These are phyloP conservation scores for Fragaria nilgerrensis DNA, from an alignment of 306 rosid species.

Conservation along the genomic window DNA sequence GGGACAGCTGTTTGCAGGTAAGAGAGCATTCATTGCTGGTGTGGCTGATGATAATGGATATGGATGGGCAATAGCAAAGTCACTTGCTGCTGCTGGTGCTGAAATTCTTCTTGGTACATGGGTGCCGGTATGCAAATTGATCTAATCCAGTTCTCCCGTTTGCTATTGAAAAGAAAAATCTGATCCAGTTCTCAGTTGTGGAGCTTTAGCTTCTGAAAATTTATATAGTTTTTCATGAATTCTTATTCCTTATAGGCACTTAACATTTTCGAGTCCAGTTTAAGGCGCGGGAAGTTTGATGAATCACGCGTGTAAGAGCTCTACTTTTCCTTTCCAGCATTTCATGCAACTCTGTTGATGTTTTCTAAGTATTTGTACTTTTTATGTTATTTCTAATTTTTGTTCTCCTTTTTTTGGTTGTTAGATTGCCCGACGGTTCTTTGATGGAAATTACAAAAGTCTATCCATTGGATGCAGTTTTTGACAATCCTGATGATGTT, in stretches of 20 bases:
- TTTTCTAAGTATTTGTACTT: background rate
- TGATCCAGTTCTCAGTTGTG: background rate
- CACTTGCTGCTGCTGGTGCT: conserved; percentile 97
- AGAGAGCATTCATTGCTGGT: conserved; percentile 97
- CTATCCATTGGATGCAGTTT: conserved; percentile 93
- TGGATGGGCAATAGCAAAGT: conserved; percentile 98
- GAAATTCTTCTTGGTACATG: conserved; percentile 95
- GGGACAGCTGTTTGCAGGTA: conserved; percentile 47
- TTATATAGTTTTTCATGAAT: background rate
- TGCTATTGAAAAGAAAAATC: background rate
- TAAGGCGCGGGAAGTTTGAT: conserved; percentile 88
- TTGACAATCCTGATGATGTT: conserved; percentile 73
- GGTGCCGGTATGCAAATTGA: conserved; percentile 81
- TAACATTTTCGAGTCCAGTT: conserved; percentile 90
- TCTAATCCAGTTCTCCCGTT: background rate
- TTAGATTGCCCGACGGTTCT: conserved; percentile 85
- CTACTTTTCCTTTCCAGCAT: background rate
- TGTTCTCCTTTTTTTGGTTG: conserved; percentile 14
- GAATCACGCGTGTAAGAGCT: conserved; percentile 68
- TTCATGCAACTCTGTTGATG: conserved; percentile 2
- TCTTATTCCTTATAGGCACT: conserved; percentile 52
- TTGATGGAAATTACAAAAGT: conserved; percentile 87
- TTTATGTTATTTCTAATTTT: background rate
- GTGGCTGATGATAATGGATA: conserved; percentile 97
- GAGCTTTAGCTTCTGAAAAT: background rate